These are phyloP conservation scores for sorghum (Sorghum bicolor) DNA, from an alignment of 176 grass and related monocot species.

Conservation along the genomic window Sorghum_bicolor_NCBIv3 NC_012870.2:64807501-64808000, in stretches of 20 bases:
- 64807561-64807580: not conserved
- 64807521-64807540: not conserved
- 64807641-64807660: not conserved
- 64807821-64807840: conserved; percentile 16
- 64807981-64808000: not conserved
- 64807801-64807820: not conserved
- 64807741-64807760: not conserved
- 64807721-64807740: not conserved
- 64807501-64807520: conserved; percentile 38
- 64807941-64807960: not conserved
- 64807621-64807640: not conserved
- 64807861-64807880: too few species aligned
- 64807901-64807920: not conserved
- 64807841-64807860: conserved; percentile 14
- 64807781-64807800: not conserved
- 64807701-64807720: not conserved
- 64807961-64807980: not conserved
- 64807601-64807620: not conserved
- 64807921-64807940: not conserved
- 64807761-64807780: conserved; percentile 1
- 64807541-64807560: not conserved
- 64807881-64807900: conserved; percentile 7
- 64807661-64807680: not conserved
- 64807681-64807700: not conserved
- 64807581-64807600: not conserved